Percentiles rank a stretch among this genome's conserved stretches.
Conservation (phyloP, 192 early-diverging fungal genomes). For the Linderina pennispora region DNA sequence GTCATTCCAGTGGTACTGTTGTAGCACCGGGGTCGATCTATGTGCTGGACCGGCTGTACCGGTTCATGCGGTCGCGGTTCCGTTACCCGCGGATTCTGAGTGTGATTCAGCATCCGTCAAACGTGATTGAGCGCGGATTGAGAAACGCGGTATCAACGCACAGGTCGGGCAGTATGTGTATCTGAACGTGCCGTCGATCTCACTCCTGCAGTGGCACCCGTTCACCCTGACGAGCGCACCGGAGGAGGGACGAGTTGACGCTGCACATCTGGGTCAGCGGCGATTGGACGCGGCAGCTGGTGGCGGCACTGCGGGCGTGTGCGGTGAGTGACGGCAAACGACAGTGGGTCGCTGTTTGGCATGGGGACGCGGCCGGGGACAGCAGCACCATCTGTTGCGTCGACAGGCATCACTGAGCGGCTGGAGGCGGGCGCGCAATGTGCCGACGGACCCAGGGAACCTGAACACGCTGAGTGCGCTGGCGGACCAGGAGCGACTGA, state of each 20-base stretch:
- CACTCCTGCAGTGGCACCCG: conserved; percentile 70
- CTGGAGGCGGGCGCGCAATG: conserved; percentile 1
- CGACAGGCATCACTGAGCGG: conserved; percentile 3
- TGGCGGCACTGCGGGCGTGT: conserved; percentile 27
- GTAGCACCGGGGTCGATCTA: conserved; percentile 60
- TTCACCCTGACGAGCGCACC: conserved; percentile 82
- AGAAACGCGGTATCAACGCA: conserved; percentile 51
- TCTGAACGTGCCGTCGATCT: conserved; percentile 67
- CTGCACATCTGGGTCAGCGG: conserved; percentile 76
- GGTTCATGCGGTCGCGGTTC: conserved; percentile 61
- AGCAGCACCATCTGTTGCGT: no score
- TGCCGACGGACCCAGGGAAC: conserved; percentile 5
- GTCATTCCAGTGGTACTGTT: conserved; percentile 72
- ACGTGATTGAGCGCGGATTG: conserved; percentile 75
- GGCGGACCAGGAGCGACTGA: conserved; percentile 43
- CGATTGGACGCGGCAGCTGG: conserved; percentile 66
- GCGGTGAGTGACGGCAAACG: conserved; percentile 19
- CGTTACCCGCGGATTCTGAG: conserved; percentile 66
- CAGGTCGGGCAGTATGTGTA: conserved; percentile 79
- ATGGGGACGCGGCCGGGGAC: background rate
- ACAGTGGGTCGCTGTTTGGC: no score
- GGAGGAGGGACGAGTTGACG: conserved; percentile 63
- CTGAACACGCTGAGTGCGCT: conserved; percentile 25
- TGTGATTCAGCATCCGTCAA: conserved; percentile 79
- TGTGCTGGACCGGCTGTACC: conserved; percentile 58